phyloP scores from a whole-genome alignment of 2,329 filamentous ascomycete genomes.

The Pseudocercospora crystallina region DNA sequence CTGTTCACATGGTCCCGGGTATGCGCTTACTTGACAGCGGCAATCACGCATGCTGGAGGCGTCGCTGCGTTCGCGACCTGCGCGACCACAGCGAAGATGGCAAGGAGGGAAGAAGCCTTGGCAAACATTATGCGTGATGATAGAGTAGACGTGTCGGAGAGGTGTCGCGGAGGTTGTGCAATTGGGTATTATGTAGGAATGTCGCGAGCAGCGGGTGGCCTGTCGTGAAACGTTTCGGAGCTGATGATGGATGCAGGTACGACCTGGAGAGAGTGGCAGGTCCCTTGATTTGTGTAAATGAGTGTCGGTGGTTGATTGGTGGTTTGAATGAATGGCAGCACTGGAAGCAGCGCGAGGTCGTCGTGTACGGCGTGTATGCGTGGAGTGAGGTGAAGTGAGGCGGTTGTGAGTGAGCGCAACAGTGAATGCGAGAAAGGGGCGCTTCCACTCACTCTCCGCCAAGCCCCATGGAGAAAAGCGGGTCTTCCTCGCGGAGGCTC shows the following conservation, averaged over 20 bases:
- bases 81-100: constrained; percentile 47
- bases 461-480: no score
- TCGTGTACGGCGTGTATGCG: not conserved
- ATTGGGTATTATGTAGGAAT: not conserved
- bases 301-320: constrained; percentile 7
- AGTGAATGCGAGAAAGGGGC: not conserved
- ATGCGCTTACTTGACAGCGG: constrained; percentile 49
- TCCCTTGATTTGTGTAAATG: not conserved
- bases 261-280: constrained; percentile 12
- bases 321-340: constrained; percentile 12
- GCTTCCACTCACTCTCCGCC: no score
- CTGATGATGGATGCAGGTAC: constrained; percentile 1
- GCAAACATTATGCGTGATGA: constrained; percentile 43
- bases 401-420: not conserved
- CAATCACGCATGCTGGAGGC: constrained; percentile 53
- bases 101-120: constrained; percentile 45
- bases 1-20: not conserved
- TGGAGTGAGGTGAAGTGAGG: not conserved
- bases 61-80: constrained; percentile 41
- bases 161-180: not conserved
- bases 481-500: no score
- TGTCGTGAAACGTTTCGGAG: constrained; percentile 2
- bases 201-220: not conserved
- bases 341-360: not conserved
- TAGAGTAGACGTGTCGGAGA: not conserved